Evolutionary conservation across 176 grass and related monocot species (phyloP).

Genomic region (Aegilops speltoides): DNA sequence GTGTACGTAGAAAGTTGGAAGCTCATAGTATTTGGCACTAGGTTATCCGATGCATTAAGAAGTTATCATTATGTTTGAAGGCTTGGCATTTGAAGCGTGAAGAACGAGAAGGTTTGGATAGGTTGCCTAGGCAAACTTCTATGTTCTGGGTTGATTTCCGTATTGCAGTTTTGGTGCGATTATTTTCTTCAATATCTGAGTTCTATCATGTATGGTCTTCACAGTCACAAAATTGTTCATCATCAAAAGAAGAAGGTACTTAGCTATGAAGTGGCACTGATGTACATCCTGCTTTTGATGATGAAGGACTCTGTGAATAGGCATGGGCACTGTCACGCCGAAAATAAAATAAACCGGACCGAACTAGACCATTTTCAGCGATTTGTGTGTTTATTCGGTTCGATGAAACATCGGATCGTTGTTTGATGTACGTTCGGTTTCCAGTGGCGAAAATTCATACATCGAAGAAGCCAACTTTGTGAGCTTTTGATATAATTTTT

Average conservation of each 20-base stretch:
- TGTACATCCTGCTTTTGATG: too few relatives aligned
- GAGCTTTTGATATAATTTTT: too few relatives aligned
- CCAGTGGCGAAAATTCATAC: too few relatives aligned
- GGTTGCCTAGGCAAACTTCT: too few relatives aligned
- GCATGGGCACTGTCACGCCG: too few relatives aligned
- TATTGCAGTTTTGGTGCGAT: neutral
- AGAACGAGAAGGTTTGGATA: conserved; percentile 12
- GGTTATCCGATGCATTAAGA: conserved; percentile 2
- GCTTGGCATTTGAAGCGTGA: conserved; percentile 55
- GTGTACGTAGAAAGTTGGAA: conserved; percentile 20
- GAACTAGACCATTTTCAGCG: too few relatives aligned
- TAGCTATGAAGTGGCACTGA: conserved; percentile 67
- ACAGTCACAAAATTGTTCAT: conserved; percentile 51
- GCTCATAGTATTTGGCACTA: conserved; percentile 9
- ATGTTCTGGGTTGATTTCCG: neutral
- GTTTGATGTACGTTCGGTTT: too few relatives aligned
- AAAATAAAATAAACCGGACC: too few relatives aligned
- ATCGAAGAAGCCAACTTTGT: too few relatives aligned
- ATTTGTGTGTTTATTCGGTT: too few relatives aligned
- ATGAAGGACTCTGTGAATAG: too few relatives aligned
- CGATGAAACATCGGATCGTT: too few relatives aligned
- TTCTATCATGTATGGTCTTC: conserved; percentile 15
- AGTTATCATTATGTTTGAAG: conserved; percentile 49
- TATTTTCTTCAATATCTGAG: neutral
- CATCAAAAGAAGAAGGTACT: conserved; percentile 51